These are phyloP conservation scores for Fusarium hainanense DNA, from an alignment of 2,329 filamentous ascomycete species.

Conservation along the genomic window DNA sequence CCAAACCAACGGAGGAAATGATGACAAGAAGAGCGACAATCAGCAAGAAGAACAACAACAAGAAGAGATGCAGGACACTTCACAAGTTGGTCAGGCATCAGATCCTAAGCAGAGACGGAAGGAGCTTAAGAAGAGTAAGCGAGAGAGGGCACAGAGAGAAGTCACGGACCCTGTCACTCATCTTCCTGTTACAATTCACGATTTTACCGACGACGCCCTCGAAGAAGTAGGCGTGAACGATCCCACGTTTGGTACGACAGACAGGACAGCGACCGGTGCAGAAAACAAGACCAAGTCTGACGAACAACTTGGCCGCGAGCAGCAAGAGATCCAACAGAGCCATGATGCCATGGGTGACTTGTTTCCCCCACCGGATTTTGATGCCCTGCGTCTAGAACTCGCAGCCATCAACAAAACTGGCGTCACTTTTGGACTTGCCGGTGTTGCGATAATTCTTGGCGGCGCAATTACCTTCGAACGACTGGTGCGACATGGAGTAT, in stretches of 20 bases:
- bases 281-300: constrained; percentile 54
- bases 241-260: constrained; percentile 51
- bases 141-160: constrained; percentile 63
- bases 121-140: constrained; percentile 58
- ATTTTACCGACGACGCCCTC: constrained; percentile 73
- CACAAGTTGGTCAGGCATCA: constrained; percentile 51
- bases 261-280: constrained; percentile 53
- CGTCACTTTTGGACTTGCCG: constrained; percentile 52
- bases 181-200: constrained; percentile 74
- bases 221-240: constrained; percentile 49
- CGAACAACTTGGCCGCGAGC: constrained; percentile 53
- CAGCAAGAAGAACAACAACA: too few species aligned
- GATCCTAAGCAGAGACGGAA: constrained; percentile 62
- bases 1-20: constrained; percentile 12
- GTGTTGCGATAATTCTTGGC: constrained; percentile 50
- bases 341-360: constrained; percentile 56
- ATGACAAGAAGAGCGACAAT: constrained; percentile 5
- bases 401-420: constrained; percentile 48
- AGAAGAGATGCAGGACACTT: constrained; percentile 49
- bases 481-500: constrained; percentile 25
- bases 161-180: constrained; percentile 81
- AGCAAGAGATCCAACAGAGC: constrained; percentile 50
- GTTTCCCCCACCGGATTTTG: constrained; percentile 63
- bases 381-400: constrained; percentile 52
- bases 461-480: constrained; percentile 43